Evolutionary conservation across 345 rosid species (phyloP).

Genomic region (Diplotaxis tenuifolia): DNA sequence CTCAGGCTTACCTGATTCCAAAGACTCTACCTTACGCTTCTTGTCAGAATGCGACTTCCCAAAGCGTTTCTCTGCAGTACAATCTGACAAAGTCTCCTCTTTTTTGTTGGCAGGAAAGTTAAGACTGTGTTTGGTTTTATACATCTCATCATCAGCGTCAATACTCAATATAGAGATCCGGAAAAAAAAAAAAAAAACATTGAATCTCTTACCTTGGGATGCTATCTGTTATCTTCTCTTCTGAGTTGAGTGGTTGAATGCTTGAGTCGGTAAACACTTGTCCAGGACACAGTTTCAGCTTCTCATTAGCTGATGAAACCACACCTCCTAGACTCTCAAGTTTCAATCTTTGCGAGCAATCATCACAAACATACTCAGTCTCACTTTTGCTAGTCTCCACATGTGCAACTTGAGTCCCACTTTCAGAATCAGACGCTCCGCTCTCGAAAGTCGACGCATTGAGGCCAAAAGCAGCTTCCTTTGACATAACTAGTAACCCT

Average conservation of each 20-base stretch:
- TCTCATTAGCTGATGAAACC: too few relatives aligned
- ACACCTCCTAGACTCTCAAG: too few relatives aligned
- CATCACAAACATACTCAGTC: too few relatives aligned
- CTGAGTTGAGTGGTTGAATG: slow-evolving; percentile 39
- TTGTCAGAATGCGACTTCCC: slow-evolving; percentile 33
- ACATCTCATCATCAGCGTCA: slow-evolving; percentile 2
- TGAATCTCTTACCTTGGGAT: slow-evolving; percentile 52
- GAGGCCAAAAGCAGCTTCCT: slow-evolving; percentile 41
- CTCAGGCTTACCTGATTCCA: slow-evolving; percentile 23
- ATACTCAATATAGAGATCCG: background rate
- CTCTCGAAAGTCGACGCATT: too few relatives aligned
- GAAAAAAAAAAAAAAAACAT: background rate
- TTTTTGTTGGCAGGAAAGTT: slow-evolving; percentile 40
- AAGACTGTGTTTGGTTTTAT: slow-evolving; percentile 41
- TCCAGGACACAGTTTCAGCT: slow-evolving; percentile 68
- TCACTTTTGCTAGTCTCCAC: too few relatives aligned
- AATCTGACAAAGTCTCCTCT: slow-evolving; percentile 50
- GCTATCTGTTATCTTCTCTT: slow-evolving; percentile 61
- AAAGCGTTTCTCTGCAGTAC: slow-evolving; percentile 35
- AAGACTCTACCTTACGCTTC: slow-evolving; percentile 44
- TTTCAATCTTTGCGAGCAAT: slow-evolving; percentile 13
- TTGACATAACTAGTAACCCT: slow-evolving; percentile 40
- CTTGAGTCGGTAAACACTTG: slow-evolving; percentile 67
- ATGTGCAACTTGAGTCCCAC: too few relatives aligned
- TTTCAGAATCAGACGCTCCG: too few relatives aligned